Evolutionary conservation across 2,329 filamentous ascomycete species (phyloP).

Genomic region (Colletotrichum lindemuthianum): DNA sequence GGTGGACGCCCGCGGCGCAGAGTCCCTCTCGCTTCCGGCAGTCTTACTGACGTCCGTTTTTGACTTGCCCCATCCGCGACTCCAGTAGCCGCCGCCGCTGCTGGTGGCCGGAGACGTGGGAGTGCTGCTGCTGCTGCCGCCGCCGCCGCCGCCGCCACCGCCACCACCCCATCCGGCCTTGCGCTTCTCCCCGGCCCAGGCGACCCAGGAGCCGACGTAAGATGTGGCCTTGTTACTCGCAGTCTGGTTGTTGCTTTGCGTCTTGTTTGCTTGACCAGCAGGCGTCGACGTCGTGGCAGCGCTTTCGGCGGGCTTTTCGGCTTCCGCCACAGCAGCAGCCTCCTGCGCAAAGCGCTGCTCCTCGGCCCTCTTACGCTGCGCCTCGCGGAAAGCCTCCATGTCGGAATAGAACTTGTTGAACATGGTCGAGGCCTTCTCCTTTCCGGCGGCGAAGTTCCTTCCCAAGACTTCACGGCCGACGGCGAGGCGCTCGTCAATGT

Average conservation of each 20-base stretch:
- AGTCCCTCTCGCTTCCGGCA: conserved; percentile 38
- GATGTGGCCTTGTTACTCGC: conserved; percentile 67
- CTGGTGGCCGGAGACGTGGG: neutral
- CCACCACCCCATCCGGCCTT: conserved; percentile 57
- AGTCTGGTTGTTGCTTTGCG: conserved; percentile 57
- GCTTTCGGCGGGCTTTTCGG: conserved; percentile 34
- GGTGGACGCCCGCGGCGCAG: conserved; percentile 25
- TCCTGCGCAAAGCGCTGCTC: conserved; percentile 46
- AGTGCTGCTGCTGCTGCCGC: conserved; percentile 20
- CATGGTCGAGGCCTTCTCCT: conserved; percentile 86
- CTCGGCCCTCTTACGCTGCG: conserved; percentile 54
- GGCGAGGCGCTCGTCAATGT: conserved; percentile 89
- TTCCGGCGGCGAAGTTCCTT: conserved; percentile 88
- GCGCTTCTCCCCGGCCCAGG: conserved; percentile 80
- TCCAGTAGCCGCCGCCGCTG: conserved; percentile 41
- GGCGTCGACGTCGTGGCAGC: conserved; percentile 38
- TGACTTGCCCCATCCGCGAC: conserved; percentile 43
- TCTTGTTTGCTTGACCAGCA: conserved; percentile 51
- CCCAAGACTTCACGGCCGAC: conserved; percentile 86
- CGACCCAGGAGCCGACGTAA: conserved; percentile 75
- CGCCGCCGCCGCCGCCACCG: conserved; percentile 19
- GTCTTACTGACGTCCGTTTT: conserved; percentile 33
- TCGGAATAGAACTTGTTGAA: conserved; percentile 92
- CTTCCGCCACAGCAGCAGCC: conserved; percentile 37
- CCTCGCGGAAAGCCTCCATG: conserved; percentile 72